phyloP scores from a whole-genome alignment of 495 filamentous ascomycete genomes.

The Sphaerosporella brunnea region DNA sequence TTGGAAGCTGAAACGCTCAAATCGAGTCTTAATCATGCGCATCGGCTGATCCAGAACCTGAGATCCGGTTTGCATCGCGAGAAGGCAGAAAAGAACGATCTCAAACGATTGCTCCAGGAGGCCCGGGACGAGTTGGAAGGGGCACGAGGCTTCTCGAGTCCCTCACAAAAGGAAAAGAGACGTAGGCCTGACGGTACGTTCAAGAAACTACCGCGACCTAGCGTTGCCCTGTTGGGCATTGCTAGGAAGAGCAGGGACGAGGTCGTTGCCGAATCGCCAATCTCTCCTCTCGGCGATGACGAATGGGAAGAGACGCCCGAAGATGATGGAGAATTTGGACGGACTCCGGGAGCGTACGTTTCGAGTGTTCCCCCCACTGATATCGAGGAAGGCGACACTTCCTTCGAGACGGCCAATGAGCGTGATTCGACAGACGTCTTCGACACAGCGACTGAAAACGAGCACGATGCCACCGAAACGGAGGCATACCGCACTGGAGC shows the following conservation, averaged over 20 bases:
- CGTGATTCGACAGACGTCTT: slow-evolving; percentile 46
- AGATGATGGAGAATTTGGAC: slow-evolving; percentile 1
- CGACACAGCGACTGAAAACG: slow-evolving; percentile 68
- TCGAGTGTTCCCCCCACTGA: slow-evolving; percentile 13
- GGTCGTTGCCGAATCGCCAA: slow-evolving; percentile 35
- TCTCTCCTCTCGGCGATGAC: slow-evolving; percentile 8
- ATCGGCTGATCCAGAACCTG: slow-evolving; percentile 86
- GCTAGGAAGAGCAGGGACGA: slow-evolving; percentile 59
- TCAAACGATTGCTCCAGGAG: slow-evolving; percentile 90
- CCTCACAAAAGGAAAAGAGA: slow-evolving; percentile 38
- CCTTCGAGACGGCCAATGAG: slow-evolving; percentile 28
- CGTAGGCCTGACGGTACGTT: slow-evolving; percentile 54
- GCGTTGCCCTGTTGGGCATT: slow-evolving; percentile 47
- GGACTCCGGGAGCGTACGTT: slow-evolving; percentile 12
- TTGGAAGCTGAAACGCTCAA: slow-evolving; percentile 88
- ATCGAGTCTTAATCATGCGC: slow-evolving; percentile 82
- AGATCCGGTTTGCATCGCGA: slow-evolving; percentile 89
- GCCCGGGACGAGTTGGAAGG: slow-evolving; percentile 82
- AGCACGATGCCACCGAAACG: slow-evolving; percentile 63
- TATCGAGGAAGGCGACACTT: slow-evolving; percentile 10
- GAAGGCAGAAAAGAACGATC: slow-evolving; percentile 92
- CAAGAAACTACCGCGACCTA: slow-evolving; percentile 57
- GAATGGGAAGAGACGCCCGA: slow-evolving; percentile 71
- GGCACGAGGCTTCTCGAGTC: slow-evolving; percentile 31
- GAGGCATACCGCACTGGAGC: slow-evolving; percentile 86